Percentiles rank a stretch among this genome's conserved stretches.
Evolutionary conservation across 768 basidiomycete species (phyloP).

Genomic region (Boletus pseudo-olivaceus): DNA sequence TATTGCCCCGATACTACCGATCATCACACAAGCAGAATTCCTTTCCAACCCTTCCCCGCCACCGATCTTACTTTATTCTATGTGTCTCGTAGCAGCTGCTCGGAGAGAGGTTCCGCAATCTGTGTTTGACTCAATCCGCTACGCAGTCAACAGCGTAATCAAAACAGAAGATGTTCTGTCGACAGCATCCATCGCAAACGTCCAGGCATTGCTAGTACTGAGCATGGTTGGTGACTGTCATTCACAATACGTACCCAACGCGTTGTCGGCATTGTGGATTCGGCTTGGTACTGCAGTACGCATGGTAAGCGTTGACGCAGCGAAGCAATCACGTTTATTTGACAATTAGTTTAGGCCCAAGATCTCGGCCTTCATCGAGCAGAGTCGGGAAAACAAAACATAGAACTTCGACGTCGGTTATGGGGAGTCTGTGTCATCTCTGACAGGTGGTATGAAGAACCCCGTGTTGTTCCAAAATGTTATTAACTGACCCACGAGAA

Average conservation of each 20-base stretch:
- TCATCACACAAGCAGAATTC: constrained; percentile 88
- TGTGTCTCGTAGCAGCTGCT: constrained; percentile 89
- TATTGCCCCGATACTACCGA: constrained; percentile 84
- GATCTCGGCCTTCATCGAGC: constrained; percentile 94
- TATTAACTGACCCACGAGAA: constrained; percentile 28
- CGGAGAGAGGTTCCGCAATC: constrained; percentile 77
- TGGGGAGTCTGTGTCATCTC: constrained; percentile 95
- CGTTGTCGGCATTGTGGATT: constrained; percentile 82
- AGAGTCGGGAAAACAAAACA: constrained; percentile 76
- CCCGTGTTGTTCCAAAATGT: neutral
- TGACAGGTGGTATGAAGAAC: constrained; percentile 76
- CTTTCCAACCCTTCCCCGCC: constrained; percentile 68
- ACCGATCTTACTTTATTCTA: constrained; percentile 84
- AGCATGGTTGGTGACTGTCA: constrained; percentile 90
- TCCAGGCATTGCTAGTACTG: constrained; percentile 82
- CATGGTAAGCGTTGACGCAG: constrained; percentile 61
- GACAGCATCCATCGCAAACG: constrained; percentile 79
- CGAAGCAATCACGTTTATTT: constrained; percentile 10
- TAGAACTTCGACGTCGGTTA: constrained; percentile 83
- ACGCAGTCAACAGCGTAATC: constrained; percentile 81
- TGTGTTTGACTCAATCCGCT: constrained; percentile 88
- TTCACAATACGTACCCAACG: constrained; percentile 82
- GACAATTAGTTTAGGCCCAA: constrained; percentile 64
- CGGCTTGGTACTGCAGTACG: constrained; percentile 86
- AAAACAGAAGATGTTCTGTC: constrained; percentile 89